These are phyloP conservation scores for Diplodia corticola DNA, from an alignment of 2,329 filamentous ascomycete genomes.

Conservation along the genomic window DNA sequence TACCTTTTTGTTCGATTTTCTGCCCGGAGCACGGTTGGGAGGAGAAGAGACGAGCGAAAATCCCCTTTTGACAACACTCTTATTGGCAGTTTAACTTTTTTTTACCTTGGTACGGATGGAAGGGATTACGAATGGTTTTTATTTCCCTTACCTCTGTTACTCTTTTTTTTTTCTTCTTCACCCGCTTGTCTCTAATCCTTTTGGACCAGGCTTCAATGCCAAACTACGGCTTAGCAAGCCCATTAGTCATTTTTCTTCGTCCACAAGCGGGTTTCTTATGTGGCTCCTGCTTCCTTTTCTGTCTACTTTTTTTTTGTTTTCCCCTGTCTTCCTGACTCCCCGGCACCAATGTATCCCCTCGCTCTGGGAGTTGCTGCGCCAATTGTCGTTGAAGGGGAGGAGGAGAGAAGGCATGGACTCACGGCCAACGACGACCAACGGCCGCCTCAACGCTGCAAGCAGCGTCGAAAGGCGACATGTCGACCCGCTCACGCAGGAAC, in stretches of 20 bases:
- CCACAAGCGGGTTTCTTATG: constrained; percentile 16
- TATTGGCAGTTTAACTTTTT: constrained; percentile 20
- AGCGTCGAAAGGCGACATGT: constrained; percentile 1
- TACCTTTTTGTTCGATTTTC: constrained; percentile 20
- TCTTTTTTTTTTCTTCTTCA: background rate
- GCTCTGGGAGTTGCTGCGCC: background rate
- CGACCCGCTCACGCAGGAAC: background rate
- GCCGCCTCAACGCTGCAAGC: constrained; percentile 6
- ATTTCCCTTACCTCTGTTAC: constrained; percentile 16
- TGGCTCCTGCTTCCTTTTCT: constrained; percentile 10
- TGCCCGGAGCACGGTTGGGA: constrained; percentile 18
- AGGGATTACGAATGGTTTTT: constrained; percentile 18
- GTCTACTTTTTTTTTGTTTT: constrained; percentile 2
- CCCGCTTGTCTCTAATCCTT: constrained; percentile 20
- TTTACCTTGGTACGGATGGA: constrained; percentile 1
- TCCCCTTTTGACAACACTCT: constrained; percentile 2
- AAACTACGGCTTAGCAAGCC: constrained; percentile 10
- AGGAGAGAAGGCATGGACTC: background rate
- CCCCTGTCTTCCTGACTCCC: background rate
- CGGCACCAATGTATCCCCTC: constrained; percentile 11
- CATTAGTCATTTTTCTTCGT: background rate
- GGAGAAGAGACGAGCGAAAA: constrained; percentile 19
- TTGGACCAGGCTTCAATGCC: constrained; percentile 9
- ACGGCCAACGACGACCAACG: constrained; percentile 1
- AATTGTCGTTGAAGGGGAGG: background rate